A percentile compares a stretch with the other conserved stretches of the same genome.
Conservation (phyloP, 345 rosid genomes). For the Mallotus nudiflorus region DNA sequence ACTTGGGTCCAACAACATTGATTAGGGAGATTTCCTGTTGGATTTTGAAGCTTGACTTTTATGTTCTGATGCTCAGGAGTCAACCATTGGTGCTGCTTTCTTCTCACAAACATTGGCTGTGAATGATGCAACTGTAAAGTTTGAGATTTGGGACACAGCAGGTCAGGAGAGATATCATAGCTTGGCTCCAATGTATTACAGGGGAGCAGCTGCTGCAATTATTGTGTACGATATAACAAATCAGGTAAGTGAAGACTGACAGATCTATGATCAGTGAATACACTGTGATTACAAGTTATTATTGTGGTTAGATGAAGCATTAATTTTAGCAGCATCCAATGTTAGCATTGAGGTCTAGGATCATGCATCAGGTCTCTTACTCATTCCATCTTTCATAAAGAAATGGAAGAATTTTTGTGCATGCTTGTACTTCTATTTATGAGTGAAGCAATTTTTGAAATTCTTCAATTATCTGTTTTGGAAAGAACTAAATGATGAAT, state of each 20-base stretch:
- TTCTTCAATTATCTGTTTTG: background rate
- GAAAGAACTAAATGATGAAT: background rate
- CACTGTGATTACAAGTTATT: no score
- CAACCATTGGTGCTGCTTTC: conserved; percentile 96
- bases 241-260: conserved; percentile 44
- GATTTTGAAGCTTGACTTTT: conserved; percentile 21
- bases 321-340: background rate
- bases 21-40: background rate
- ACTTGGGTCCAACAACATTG: background rate
- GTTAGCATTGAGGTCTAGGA: background rate
- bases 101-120: conserved; percentile 96
- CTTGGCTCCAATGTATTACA: conserved; percentile 97
- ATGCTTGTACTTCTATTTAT: background rate
- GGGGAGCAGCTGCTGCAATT: conserved; percentile 96
- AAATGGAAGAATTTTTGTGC: background rate
- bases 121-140: conserved; percentile 87
- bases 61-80: conserved; percentile 57
- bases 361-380: background rate
- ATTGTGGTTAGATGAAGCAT: no score
- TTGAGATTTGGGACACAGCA: conserved; percentile 99
- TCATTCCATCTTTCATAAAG: background rate
- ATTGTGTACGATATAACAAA: conserved; percentile 90
- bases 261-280: no score
- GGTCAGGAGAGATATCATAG: conserved; percentile 98
- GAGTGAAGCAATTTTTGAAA: background rate